Evolutionary conservation across 768 basidiomycete species (phyloP), one percentile per base, ranked within the genome.

Genomic region (Amanita fuliginea): DNA sequence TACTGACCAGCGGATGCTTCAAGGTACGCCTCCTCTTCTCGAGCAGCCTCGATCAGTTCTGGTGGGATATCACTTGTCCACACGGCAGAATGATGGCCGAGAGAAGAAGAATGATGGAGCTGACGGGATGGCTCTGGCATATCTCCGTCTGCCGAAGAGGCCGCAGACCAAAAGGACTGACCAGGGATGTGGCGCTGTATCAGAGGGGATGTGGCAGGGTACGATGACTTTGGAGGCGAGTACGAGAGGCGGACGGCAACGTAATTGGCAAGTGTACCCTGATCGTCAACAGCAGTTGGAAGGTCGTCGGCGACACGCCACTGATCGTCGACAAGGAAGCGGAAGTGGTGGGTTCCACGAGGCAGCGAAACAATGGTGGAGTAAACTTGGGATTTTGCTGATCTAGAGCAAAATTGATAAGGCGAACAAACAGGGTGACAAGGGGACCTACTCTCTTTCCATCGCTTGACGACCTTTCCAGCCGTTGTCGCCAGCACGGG

Each of bases 261-360:
- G 62, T 95, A 97, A 67, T 98, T 98, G 47, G 95, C 90, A 40
- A 98, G 73, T 22, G 85, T 86, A 28, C 95, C 95, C 58, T 92
- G 87, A 61, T 97, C 93, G 60, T 93, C 91, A 42, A 94, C 91
- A 1, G 91, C 91, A 21, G 86, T 83, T 5, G 88, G 86, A 21
- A 75, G 74, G 54, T 87, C 80, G 54, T 83, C 76, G 2, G 85
- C 78, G 6, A 86, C 78, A 53, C 84, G 78, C 81, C 85, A 91
- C 41, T 81, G 77, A 42, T 86, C 88, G 62, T 98, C 95, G 53
- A 98, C 88, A 55, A 97, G 78, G 72, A 96, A 98, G 51, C 93
- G 89, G 61, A 97, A 75, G 55, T 93, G 88, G 60, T 97, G 92
- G 0, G 92, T 92, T 13, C 95, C 95, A 0, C 92, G 91, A 8